Evolutionary conservation across 176 grass and related monocot genomes (phyloP).

Genomic region (Oryza officinalis): DNA sequence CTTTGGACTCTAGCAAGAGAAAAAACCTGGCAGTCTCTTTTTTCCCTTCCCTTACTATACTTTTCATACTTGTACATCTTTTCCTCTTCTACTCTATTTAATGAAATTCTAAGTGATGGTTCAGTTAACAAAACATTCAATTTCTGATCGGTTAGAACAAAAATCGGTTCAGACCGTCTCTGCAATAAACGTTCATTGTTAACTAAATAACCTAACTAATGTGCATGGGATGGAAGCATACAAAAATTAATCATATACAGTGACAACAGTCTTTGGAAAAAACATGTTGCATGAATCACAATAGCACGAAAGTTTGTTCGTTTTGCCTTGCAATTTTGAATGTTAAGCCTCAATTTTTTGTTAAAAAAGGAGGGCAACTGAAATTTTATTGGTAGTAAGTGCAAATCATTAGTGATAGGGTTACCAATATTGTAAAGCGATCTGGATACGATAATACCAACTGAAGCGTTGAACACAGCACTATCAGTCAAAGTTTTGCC

Average conservation of each 20-base stretch:
- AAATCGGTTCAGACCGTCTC: too few relatives aligned
- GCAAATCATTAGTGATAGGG: background rate
- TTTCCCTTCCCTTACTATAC: too few relatives aligned
- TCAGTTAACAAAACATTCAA: too few relatives aligned
- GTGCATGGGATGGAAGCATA: background rate
- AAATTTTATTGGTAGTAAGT: conserved; percentile 8
- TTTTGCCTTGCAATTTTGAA: background rate
- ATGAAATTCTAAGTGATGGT: too few relatives aligned
- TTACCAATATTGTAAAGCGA: conserved; percentile 6
- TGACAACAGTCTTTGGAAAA: background rate
- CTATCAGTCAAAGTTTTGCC: background rate
- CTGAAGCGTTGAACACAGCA: background rate
- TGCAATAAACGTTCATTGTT: too few relatives aligned
- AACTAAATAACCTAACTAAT: too few relatives aligned
- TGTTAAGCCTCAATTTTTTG: background rate
- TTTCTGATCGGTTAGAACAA: too few relatives aligned
- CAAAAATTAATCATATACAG: background rate
- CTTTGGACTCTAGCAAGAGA: too few relatives aligned
- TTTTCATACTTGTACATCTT: too few relatives aligned
- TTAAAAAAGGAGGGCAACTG: background rate
- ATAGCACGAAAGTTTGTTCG: background rate
- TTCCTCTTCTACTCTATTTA: too few relatives aligned
- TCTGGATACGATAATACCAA: background rate
- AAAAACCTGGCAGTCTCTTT: too few relatives aligned
- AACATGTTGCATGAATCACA: background rate